Base-by-base conservation (phyloP, 2,329 filamentous ascomycete genomes). In the Ophiostoma pallidulum region DNA sequence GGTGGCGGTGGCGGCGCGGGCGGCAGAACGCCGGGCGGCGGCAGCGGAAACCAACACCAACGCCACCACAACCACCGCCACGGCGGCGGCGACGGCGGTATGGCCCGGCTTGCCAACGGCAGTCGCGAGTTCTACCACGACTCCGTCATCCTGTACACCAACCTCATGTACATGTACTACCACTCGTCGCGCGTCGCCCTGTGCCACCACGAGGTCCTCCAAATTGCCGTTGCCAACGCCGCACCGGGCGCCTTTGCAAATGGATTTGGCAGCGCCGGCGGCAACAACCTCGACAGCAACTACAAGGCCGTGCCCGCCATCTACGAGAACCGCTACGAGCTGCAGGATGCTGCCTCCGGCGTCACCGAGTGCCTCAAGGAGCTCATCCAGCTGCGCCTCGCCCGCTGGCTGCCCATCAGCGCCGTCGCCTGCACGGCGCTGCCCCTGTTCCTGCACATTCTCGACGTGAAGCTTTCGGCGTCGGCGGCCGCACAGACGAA, bases 161-260 rank as follows among this genome's bases (percentile, higher is more conserved):
- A 54, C 28, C 40, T 54, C 33, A 46, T 54, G 45, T 53, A 54
- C 38, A 54, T 54, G 53, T 54, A 54, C 49, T 54, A 54, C 38
- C 51, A 54, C 43, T 53, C 53, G 19, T 46, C 53, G 14, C 51
- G 51, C 18, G 53, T 54, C 4, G 53, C 53, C 3, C 49, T 54
- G 26, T 53, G 53, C 38, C 53, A 54, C 19, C 51, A 54, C 39
- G 53, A 53, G 39, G 45, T 53, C 19, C 49, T 54, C 8, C 53
- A 71, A 16, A 58, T 70, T 3, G 68, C 67, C n/a, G 64, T 68
- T 19, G 60, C 63, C 4, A 63, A 64, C 51, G 62, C 65, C 35
- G 57, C 65, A 40, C 58, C 61, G 19, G 54, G 59, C 43, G 51
- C 56, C 20, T 53, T 61, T 8, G 33, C 32, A 18, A 33, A 29